Conservation (phyloP, 441 rosid genomes). For the Populus hybrid region DNA sequence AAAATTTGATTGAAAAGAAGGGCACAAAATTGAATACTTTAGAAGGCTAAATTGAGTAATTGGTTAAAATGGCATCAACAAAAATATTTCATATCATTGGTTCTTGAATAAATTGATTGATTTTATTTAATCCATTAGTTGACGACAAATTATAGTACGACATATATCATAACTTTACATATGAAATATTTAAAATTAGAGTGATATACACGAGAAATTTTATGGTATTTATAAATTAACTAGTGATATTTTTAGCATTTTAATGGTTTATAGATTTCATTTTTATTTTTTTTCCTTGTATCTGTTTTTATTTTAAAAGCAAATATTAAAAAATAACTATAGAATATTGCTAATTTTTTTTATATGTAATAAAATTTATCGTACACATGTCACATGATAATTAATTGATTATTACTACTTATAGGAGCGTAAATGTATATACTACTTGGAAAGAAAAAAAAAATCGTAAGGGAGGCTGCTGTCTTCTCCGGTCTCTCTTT, state of each 20-base stretch:
- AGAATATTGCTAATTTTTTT: neutral
- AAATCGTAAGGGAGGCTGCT: neutral
- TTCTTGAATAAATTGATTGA: neutral
- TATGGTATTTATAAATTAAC: no score
- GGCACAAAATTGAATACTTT: neutral
- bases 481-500: neutral
- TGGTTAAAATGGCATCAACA: neutral
- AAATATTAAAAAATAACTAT: no score
- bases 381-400: neutral
- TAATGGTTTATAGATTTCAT: no score
- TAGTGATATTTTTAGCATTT: no score
- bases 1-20: neutral
- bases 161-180: neutral
- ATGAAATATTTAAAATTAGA: neutral
- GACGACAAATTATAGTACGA: neutral
- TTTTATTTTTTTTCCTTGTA: no score
- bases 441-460: neutral
- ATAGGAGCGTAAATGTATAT: neutral
- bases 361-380: no score
- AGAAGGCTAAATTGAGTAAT: neutral
- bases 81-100: neutral
- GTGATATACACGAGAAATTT: no score
- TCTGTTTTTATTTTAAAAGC: no score
- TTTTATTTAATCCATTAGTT: no score
- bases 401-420: neutral